A percentile compares a stretch with the other conserved stretches of the same genome.
These are phyloP conservation scores for Trichophyton schoenleinii DNA, from an alignment of 2,329 filamentous ascomycete genomes.

Conservation along the genomic window DNA sequence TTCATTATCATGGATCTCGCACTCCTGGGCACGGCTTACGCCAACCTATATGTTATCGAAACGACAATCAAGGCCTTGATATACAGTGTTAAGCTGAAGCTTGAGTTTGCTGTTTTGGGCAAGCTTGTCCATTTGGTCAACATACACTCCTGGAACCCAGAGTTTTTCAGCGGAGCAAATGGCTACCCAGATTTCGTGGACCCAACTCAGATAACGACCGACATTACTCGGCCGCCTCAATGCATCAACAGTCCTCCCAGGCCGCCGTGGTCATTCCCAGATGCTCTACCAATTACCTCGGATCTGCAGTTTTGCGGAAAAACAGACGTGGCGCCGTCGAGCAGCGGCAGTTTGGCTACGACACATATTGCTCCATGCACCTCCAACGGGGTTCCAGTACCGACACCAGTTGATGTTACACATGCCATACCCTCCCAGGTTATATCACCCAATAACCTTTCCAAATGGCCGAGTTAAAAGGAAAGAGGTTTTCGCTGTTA, in stretches of 20 bases:
- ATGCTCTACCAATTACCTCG: background rate
- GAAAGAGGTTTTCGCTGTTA: background rate
- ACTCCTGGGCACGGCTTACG: constrained; percentile 33
- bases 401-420: constrained; percentile 5
- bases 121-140: constrained; percentile 33
- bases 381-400: background rate
- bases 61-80: constrained; percentile 36
- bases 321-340: background rate
- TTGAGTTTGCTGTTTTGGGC: constrained; percentile 39
- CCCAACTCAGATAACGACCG: constrained; percentile 30
- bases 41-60: constrained; percentile 35
- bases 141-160: constrained; percentile 27
- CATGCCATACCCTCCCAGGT: constrained; percentile 7
- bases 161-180: constrained; percentile 22
- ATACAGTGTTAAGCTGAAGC: constrained; percentile 39
- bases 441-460: background rate
- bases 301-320: background rate
- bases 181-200: constrained; percentile 36
- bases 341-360: background rate
- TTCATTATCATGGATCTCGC: constrained; percentile 37
- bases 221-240: constrained; percentile 27
- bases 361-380: constrained; percentile 3
- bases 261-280: constrained; percentile 9
- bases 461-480: background rate
- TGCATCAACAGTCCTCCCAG: constrained; percentile 7